Conservation (phyloP, 2,329 filamentous ascomycete species). For the Scedosporium dehoogii region DNA sequence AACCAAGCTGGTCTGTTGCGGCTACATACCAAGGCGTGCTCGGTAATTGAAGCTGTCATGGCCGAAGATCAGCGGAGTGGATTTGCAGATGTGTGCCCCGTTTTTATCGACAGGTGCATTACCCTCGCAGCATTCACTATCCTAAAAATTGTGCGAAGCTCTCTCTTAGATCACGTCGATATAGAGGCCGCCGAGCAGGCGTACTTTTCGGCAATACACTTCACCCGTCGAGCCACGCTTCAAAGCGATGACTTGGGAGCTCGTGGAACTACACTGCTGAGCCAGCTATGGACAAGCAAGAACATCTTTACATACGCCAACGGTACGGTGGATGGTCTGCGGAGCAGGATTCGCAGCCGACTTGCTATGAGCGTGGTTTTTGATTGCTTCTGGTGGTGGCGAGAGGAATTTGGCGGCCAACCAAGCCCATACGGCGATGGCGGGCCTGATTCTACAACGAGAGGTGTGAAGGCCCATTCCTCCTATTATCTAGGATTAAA, state of each 20-base stretch:
- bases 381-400: conserved; percentile 46
- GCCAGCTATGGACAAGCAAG: neutral
- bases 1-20: neutral
- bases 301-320: neutral
- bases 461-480: too few relatives aligned
- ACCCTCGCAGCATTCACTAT: conserved; percentile 38
- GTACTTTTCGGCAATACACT: neutral
- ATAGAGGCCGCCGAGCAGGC: neutral
- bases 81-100: neutral
- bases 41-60: neutral
- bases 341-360: conserved; percentile 33
- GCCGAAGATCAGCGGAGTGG: neutral
- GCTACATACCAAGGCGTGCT: neutral
- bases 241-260: neutral
- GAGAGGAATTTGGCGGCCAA: conserved; percentile 28
- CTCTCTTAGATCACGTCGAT: conserved; percentile 19
- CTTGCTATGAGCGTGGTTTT: conserved; percentile 45
- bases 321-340: conserved; percentile 2
- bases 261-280: neutral
- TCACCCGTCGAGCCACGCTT: neutral
- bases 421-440: conserved; percentile 11
- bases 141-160: conserved; percentile 37
- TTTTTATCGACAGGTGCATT: conserved; percentile 17
- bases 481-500: too few relatives aligned
- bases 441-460: neutral